Evolutionary conservation across 2,329 filamentous ascomycete species (phyloP).

Genomic region (Aspergillus floridensis): DNA sequence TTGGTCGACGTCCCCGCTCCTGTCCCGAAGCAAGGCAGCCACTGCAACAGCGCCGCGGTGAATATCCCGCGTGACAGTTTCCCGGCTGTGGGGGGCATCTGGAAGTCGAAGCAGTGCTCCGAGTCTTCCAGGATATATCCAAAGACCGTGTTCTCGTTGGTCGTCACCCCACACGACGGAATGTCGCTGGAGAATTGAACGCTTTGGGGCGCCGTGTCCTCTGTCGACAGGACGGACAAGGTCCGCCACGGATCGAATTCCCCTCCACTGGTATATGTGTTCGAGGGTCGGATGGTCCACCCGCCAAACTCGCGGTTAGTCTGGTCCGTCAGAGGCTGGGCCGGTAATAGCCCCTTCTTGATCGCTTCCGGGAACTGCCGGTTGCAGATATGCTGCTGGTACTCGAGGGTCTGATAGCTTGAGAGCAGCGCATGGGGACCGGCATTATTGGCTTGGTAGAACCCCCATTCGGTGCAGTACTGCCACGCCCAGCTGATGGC

Average conservation of each 20-base stretch:
- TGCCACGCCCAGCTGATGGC: slow-evolving; percentile 52
- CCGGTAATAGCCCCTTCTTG: slow-evolving; percentile 41
- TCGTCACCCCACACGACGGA: slow-evolving; percentile 44
- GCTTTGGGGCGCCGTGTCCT: slow-evolving; percentile 41
- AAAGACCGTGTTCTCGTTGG: slow-evolving; percentile 43
- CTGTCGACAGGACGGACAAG: slow-evolving; percentile 44
- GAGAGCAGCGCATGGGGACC: slow-evolving; percentile 49
- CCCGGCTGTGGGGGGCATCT: slow-evolving; percentile 31
- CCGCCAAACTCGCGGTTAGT: slow-evolving; percentile 50
- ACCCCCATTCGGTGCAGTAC: slow-evolving; percentile 55
- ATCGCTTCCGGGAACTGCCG: slow-evolving; percentile 48
- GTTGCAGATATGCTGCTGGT: slow-evolving; percentile 48
- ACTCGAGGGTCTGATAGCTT: slow-evolving; percentile 46
- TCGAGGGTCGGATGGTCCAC: slow-evolving; percentile 53
- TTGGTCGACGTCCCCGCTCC: not conserved
- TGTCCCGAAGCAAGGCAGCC: slow-evolving; percentile 45
- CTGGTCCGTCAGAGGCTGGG: slow-evolving; percentile 36
- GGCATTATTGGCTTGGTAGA: slow-evolving; percentile 49
- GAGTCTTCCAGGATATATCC: slow-evolving; percentile 48
- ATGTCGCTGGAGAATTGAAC: slow-evolving; percentile 40
- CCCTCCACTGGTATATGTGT: slow-evolving; percentile 51
- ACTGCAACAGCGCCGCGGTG: slow-evolving; percentile 42
- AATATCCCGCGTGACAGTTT: slow-evolving; percentile 39
- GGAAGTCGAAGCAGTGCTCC: slow-evolving; percentile 52
- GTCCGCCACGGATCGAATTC: slow-evolving; percentile 55